A percentile compares a stretch with the other conserved stretches of the same genome.
These are phyloP conservation scores for Hypoxylon sp. DNA, from an alignment of 2,329 filamentous ascomycete species.

Conservation along the genomic window DNA sequence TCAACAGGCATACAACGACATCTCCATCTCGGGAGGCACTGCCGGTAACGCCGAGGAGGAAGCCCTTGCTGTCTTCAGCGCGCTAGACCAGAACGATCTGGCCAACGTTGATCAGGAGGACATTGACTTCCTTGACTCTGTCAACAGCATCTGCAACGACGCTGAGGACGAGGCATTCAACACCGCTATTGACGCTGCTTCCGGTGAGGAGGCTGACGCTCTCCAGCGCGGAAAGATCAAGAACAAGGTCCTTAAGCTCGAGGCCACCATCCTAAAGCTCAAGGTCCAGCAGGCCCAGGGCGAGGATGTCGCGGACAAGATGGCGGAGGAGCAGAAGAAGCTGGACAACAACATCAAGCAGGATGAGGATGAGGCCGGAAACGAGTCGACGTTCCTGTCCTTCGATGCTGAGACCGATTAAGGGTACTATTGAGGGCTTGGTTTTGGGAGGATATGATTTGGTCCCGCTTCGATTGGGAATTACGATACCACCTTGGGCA, in stretches of 20 bases:
- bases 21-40: constrained; percentile 57
- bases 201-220: constrained; percentile 56
- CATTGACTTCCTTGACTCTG: constrained; percentile 57
- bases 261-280: constrained; percentile 60
- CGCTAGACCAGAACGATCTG: constrained; percentile 51
- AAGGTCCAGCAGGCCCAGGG: constrained; percentile 62
- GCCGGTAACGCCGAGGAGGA: constrained; percentile 56
- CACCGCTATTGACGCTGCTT: constrained; percentile 58
- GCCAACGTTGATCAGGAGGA: constrained; percentile 57
- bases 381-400: constrained; percentile 51
- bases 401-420: constrained; percentile 48
- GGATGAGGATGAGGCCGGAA: constrained; percentile 58
- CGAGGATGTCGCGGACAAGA: constrained; percentile 53
- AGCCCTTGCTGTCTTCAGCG: constrained; percentile 51
- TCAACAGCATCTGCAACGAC: constrained; percentile 62
- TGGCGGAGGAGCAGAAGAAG: constrained; percentile 60
- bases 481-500: background rate
- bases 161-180: constrained; percentile 64
- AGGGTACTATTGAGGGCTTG: background rate
- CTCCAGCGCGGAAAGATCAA: constrained; percentile 65
- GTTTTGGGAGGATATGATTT: background rate
- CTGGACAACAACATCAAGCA: constrained; percentile 61
- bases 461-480: background rate
- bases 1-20: constrained; percentile 51
- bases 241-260: constrained; percentile 68